phyloP scores from a whole-genome alignment of 495 filamentous ascomycete genomes.

The Xylaria acuta region DNA sequence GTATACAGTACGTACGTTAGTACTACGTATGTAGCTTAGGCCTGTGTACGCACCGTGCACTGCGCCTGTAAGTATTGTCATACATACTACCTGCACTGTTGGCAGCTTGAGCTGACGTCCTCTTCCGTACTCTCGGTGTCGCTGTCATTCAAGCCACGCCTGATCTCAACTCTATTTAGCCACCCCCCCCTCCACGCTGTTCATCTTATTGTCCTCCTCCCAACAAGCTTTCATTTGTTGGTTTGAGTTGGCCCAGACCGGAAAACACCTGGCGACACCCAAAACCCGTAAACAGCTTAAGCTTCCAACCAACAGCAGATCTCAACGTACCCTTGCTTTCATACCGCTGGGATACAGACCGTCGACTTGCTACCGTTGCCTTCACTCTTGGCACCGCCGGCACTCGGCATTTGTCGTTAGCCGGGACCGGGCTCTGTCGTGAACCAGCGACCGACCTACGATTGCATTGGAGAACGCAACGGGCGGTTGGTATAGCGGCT shows the following conservation, averaged over 20 bases:
- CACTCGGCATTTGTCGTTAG: neutral
- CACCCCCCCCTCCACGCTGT: neutral
- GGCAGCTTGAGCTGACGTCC: neutral
- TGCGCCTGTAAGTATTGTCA: too few species aligned
- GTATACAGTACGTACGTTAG: neutral
- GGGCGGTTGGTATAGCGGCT: neutral
- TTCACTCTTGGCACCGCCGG: neutral
- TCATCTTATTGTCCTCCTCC: neutral
- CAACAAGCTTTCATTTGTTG: neutral
- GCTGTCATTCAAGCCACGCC: slow-evolving; percentile 5
- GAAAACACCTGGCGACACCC: neutral
- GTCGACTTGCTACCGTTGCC: neutral
- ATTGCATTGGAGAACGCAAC: neutral
- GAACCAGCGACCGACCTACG: neutral
- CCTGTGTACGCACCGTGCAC: neutral
- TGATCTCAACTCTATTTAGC: neutral
- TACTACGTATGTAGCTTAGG: too few species aligned
- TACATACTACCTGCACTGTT: too few species aligned
- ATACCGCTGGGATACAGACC: neutral
- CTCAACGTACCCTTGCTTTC: neutral
- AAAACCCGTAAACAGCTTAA: neutral
- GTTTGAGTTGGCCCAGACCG: neutral
- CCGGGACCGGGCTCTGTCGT: neutral
- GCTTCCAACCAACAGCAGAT: neutral
- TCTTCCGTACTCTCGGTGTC: neutral